Conservation (phyloP, 176 grass and related monocot species). For the Pharus latifolius region DNA sequence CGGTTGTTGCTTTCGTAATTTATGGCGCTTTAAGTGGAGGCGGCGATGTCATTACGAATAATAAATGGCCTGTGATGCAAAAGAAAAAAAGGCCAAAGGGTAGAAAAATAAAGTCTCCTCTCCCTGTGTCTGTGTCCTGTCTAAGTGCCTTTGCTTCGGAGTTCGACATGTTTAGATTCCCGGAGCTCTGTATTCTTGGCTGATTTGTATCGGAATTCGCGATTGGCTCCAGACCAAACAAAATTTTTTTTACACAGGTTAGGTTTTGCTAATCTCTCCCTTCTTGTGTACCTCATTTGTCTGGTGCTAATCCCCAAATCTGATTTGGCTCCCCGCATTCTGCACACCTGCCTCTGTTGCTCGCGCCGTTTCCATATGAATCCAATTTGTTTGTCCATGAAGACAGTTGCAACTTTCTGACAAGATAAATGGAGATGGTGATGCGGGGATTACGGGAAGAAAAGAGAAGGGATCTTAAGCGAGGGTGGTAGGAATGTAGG, state of each 20-base stretch:
- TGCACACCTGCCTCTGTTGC: constrained; percentile 4
- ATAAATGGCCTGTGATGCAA: constrained; percentile 7
- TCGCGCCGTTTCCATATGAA: neutral
- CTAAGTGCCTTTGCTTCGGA: constrained; percentile 28
- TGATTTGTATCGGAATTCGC: constrained; percentile 12
- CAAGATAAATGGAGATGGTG: neutral
- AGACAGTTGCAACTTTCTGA: neutral
- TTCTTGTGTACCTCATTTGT: neutral
- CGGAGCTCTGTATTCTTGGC: neutral
- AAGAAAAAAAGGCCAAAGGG: neutral
- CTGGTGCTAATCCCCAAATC: constrained; percentile 38
- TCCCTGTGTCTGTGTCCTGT: constrained; percentile 7
- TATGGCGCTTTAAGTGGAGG: neutral
- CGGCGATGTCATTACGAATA: constrained; percentile 3
- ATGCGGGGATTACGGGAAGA: no score
- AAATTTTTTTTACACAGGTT: constrained; percentile 31
- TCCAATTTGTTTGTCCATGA: neutral
- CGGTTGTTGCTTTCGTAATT: constrained; percentile 1
- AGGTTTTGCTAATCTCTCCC: constrained; percentile 9
- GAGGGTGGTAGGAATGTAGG: neutral
- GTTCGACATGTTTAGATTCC: constrained; percentile 35
- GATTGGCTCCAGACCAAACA: neutral
- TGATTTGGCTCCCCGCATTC: constrained; percentile 34
- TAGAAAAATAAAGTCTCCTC: constrained; percentile 3
- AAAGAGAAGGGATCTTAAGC: constrained; percentile 18